Conservation (phyloP, 2,329 filamentous ascomycete genomes). For the Triangularia verruculosa region DNA sequence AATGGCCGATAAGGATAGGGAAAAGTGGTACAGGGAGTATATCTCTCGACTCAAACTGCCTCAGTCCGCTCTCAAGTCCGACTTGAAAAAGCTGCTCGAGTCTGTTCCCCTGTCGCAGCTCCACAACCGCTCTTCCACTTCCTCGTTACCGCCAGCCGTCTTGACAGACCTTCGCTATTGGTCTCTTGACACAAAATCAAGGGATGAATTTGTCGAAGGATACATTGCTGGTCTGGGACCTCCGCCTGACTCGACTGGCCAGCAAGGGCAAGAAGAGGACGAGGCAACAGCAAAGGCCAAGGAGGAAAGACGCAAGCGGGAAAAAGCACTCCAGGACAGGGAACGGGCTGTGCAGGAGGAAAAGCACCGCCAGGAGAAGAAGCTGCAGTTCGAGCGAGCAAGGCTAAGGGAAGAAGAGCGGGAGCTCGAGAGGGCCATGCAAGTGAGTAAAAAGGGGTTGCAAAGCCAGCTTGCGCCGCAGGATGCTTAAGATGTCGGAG, state of each 20-base stretch:
- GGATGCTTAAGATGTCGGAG: too few relatives aligned
- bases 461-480: constrained; percentile 51
- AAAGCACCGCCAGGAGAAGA: constrained; percentile 56
- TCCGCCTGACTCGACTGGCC: constrained; percentile 46
- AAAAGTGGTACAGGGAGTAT: constrained; percentile 76
- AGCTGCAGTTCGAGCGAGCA: constrained; percentile 59
- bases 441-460: constrained; percentile 63
- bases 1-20: constrained; percentile 71
- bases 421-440: constrained; percentile 67
- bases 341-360: constrained; percentile 62
- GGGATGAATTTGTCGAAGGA: constrained; percentile 64
- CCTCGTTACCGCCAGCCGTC: constrained; percentile 59
- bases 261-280: constrained; percentile 49
- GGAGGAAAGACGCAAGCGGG: constrained; percentile 56
- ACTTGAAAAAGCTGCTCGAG: constrained; percentile 64
- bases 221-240: constrained; percentile 63
- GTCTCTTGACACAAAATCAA: constrained; percentile 56
- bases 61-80: constrained; percentile 63
- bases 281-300: constrained; percentile 48
- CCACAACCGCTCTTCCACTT: constrained; percentile 55
- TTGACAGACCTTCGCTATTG: constrained; percentile 68
- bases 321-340: constrained; percentile 64
- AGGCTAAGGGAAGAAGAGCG: constrained; percentile 63
- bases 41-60: constrained; percentile 65
- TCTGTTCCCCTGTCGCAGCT: constrained; percentile 56